Evolutionary conservation across 495 filamentous ascomycete genomes (phyloP), one percentile per base, ranked within the genome.

Genomic region (Barbatosphaeria neglecta): DNA sequence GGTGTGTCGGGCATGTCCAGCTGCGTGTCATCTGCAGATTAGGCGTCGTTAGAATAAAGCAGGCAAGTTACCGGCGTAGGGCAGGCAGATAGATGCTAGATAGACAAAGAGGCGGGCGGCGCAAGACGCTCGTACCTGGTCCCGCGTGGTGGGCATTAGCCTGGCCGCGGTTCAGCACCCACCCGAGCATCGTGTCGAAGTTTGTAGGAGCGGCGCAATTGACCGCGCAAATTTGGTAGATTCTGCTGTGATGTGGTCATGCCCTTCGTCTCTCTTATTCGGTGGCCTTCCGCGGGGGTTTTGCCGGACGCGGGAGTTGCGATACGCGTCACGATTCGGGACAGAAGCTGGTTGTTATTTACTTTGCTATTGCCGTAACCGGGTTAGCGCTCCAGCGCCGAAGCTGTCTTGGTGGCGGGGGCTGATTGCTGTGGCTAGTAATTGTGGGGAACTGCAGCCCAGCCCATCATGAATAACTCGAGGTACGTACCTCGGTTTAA

Each of bases 1-100:
- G 92, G 93, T 6, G 92, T 97, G 51, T 95, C 87, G 48, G 90
- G 92, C 7, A 76, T 72, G 38, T 95, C 87, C 17, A 70, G 52
- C 47, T 72, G 67, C 1, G 65, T 62, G 24, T 70, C 68, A 50
- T 72, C 73, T 65, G 41, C 31, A n/a, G 35, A n/a, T 25, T 22
- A 16, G 16, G 5, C 16, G 18, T 22, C 22, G 23, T 46, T 13
- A 35, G 44, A 2, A 39, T 27, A 45, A 24, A 20, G 25, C 25
- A 22, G 22, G 13, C 31, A 45, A 43, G 44, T n/a, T n/a, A n/a
- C n/a, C n/a, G n/a, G n/a, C n/a, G n/a, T n/a, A n/a, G n/a, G n/a
- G n/a, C n/a, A n/a, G n/a, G n/a, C n/a, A n/a, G n/a, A n/a, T n/a
- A n/a, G n/a, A n/a, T n/a, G n/a, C n/a, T n/a, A n/a, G n/a, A n/a